phyloP scores from a whole-genome alignment of 148 eudicot genomes.

The Vaccinium myrtillus region DNA sequence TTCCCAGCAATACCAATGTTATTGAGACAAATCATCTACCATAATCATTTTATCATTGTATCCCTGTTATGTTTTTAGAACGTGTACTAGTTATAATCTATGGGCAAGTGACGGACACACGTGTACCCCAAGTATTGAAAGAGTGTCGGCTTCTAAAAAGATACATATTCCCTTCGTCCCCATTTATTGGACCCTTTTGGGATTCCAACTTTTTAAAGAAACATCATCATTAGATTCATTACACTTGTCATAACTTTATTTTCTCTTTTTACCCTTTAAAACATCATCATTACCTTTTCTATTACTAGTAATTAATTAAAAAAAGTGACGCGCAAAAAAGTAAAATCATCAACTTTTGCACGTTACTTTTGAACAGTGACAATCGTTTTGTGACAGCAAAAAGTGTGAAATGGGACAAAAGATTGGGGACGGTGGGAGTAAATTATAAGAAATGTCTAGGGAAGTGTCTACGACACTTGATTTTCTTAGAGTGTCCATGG shows the following conservation, averaged over 20 bases:
- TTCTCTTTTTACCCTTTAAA: too few relatives aligned
- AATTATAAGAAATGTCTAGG: background rate
- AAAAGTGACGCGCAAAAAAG: too few relatives aligned
- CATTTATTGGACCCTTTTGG: too few relatives aligned
- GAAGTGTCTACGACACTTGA: background rate
- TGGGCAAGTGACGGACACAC: background rate
- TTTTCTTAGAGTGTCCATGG: background rate
- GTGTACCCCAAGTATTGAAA: background rate
- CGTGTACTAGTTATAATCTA: background rate
- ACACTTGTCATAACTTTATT: too few relatives aligned
- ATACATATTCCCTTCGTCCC: background rate
- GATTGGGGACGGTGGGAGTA: background rate
- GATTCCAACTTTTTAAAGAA: too few relatives aligned
- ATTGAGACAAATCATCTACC: background rate
- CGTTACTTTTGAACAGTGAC: too few relatives aligned
- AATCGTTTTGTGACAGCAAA: too few relatives aligned
- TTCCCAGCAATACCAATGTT: background rate
- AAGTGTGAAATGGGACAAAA: too few relatives aligned
- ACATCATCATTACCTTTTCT: too few relatives aligned
- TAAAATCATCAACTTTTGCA: too few relatives aligned
- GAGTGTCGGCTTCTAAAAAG: background rate
- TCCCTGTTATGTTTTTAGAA: background rate
- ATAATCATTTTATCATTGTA: background rate
- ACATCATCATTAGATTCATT: too few relatives aligned
- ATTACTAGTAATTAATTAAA: too few relatives aligned